phyloP scores from a whole-genome alignment of 2,329 filamentous ascomycete species.

The Penicillium italicum region DNA sequence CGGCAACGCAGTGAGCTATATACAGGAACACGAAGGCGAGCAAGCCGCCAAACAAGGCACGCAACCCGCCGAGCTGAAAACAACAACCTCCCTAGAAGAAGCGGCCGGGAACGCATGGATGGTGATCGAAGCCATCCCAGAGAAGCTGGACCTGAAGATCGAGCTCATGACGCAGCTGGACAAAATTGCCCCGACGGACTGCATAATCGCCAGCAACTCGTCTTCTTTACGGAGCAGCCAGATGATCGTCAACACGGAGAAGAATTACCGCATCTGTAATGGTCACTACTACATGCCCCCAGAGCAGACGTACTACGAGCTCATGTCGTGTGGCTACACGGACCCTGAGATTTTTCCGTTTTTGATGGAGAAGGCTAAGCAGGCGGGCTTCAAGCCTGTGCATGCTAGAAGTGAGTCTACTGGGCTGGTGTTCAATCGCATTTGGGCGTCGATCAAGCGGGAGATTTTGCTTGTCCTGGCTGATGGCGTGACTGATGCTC shows the following conservation, averaged over 20 bases:
- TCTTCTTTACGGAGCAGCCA: constrained; percentile 17
- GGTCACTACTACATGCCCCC: constrained; percentile 24
- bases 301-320: constrained; percentile 17
- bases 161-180: constrained; percentile 14
- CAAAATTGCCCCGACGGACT: constrained; percentile 12
- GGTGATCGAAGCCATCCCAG: constrained; percentile 18
- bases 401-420: constrained; percentile 17
- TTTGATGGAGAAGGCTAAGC: constrained; percentile 16
- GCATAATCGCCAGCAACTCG: constrained; percentile 18
- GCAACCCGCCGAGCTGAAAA: background rate
- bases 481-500: constrained; percentile 18
- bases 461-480: constrained; percentile 19
- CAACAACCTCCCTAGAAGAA: constrained; percentile 11
- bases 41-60: constrained; percentile 20
- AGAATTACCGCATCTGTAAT: constrained; percentile 24
- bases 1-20: constrained; percentile 13
- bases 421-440: constrained; percentile 19
- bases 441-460: constrained; percentile 20
- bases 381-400: constrained; percentile 17
- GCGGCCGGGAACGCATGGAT: constrained; percentile 17
- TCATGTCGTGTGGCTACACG: constrained; percentile 20
- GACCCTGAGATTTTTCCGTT: constrained; percentile 19
- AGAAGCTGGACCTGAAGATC: constrained; percentile 19
- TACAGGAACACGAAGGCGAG: constrained; percentile 10
- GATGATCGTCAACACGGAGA: constrained; percentile 18